Percentiles rank a stretch among this genome's conserved stretches.
Conservation (phyloP, 2,329 filamentous ascomycete species). For the Venturia nashicola region DNA sequence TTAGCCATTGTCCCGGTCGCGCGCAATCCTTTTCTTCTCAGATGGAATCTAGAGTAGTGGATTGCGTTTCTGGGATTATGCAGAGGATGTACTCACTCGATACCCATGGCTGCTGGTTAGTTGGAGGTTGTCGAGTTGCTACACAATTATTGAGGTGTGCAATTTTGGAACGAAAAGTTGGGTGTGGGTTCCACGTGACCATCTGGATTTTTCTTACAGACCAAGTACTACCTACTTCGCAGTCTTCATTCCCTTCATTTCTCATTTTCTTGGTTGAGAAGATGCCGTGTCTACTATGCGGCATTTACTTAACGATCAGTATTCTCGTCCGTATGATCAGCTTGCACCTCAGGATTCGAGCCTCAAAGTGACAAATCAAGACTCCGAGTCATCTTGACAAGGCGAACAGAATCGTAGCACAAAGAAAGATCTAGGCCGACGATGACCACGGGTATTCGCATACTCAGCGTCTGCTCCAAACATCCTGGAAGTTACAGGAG, state of each 20-base stretch:
- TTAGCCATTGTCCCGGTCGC: neutral
- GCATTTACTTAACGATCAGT: too few species aligned
- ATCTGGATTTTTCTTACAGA: neutral
- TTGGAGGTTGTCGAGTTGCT: slow-evolving; percentile 1
- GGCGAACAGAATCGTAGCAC: neutral
- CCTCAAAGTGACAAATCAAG: neutral
- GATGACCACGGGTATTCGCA: neutral
- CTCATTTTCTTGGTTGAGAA: neutral
- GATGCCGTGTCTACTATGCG: neutral
- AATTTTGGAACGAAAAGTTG: neutral
- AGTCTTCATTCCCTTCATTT: neutral
- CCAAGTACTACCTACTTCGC: too few species aligned
- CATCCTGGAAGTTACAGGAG: neutral
- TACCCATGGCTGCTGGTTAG: slow-evolving; percentile 7
- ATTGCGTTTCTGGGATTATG: neutral
- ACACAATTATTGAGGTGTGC: neutral
- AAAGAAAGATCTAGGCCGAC: neutral
- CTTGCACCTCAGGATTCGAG: neutral
- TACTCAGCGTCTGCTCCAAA: neutral
- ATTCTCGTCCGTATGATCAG: neutral
- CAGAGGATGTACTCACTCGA: slow-evolving; percentile 7
- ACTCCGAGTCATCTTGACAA: neutral
- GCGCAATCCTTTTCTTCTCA: neutral
- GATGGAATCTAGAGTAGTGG: neutral
- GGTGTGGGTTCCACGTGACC: neutral